Conservation (phyloP, 139 green algal species). For the Chlamydomonas sp. region DNA sequence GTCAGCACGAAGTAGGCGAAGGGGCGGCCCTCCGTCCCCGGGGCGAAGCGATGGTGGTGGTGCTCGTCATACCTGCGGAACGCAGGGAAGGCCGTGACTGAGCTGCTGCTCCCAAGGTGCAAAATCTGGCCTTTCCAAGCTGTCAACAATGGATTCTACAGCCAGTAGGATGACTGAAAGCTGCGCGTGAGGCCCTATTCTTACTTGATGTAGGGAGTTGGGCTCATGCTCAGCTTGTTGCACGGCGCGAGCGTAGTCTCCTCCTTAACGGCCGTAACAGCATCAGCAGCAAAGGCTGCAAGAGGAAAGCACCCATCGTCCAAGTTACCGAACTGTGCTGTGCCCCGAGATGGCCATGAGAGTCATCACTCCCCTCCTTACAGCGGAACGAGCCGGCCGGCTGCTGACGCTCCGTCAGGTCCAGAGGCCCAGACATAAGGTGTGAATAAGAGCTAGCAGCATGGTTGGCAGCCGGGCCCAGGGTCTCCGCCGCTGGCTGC, state of each 20-base stretch:
- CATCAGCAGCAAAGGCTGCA: slow-evolving; percentile 38
- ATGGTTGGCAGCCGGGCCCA: slow-evolving; percentile 18
- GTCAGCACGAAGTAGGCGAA: slow-evolving; percentile 99
- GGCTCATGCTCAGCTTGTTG: slow-evolving; percentile 51
- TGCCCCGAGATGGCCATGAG: no score
- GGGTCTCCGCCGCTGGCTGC: slow-evolving; percentile 14
- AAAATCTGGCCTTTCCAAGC: background rate
- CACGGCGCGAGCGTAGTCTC: slow-evolving; percentile 43
- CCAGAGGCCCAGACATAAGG: slow-evolving; percentile 16
- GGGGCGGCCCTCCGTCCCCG: slow-evolving; percentile 85
- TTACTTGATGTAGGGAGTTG: slow-evolving; percentile 63
- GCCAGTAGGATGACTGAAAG: background rate
- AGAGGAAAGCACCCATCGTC: background rate
- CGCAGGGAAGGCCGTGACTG: background rate
- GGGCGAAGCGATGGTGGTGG: slow-evolving; percentile 85
- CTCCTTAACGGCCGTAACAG: slow-evolving; percentile 29
- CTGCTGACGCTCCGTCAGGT: slow-evolving; percentile 19
- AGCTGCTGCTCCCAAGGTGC: background rate
- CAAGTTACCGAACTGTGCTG: background rate
- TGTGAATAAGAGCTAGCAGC: slow-evolving; percentile 15
- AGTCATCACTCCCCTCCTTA: background rate
- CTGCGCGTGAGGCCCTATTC: background rate
- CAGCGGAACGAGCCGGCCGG: slow-evolving; percentile 31
- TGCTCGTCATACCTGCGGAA: slow-evolving; percentile 87
- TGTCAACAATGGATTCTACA: background rate